Evolutionary conservation across 495 filamentous ascomycete genomes (phyloP), one percentile per base, ranked within the genome.

Genomic region (Letharia columbiana): DNA sequence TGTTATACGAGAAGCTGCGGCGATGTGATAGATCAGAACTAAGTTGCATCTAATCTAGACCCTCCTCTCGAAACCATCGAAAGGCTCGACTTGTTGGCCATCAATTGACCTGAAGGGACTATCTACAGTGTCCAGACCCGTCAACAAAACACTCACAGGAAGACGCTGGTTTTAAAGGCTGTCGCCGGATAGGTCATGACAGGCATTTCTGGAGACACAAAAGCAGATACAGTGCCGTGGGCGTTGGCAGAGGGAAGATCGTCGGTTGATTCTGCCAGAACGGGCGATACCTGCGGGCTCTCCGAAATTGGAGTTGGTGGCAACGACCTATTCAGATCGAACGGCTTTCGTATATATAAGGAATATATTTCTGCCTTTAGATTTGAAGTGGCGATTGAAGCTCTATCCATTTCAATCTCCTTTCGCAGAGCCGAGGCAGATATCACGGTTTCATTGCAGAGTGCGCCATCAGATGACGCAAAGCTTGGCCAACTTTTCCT

Each of bases 231-330:
- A 20, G 54, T 37, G 1, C 6, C 31, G 52, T 35, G 52, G 52
- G 28, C 52, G 52, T 33, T 18, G 52, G 31, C 31, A 39, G 17
- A 57, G 39, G 15, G 33, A 11, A 37, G 54, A 57, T 44, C 49
- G n/a, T 39, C 4, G 10, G 12, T 61, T 31, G 45, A 62, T 33
- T 31, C 23, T 45, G 49, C 37, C n/a, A 40, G 42, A 28, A 67
- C 35, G 17, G 66, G 66, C 10, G 56, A 68, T 0, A 65, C 6
- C 37, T 64, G 62, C 4, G 66, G 66, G 62, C 56, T 68, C 20
- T 68, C 66, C 0, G 62, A 65, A 0, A 68, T 68, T 23, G 61
- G 66, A 40, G 52, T 65, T 17, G 66, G 66, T n/a, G 66, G 62
- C 37, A 68, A 61, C 6, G 66, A 63, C 8, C 62, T 31, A 18